phyloP scores from a whole-genome alignment of 2,329 filamentous ascomycete genomes.

The Fusarium concolor region DNA sequence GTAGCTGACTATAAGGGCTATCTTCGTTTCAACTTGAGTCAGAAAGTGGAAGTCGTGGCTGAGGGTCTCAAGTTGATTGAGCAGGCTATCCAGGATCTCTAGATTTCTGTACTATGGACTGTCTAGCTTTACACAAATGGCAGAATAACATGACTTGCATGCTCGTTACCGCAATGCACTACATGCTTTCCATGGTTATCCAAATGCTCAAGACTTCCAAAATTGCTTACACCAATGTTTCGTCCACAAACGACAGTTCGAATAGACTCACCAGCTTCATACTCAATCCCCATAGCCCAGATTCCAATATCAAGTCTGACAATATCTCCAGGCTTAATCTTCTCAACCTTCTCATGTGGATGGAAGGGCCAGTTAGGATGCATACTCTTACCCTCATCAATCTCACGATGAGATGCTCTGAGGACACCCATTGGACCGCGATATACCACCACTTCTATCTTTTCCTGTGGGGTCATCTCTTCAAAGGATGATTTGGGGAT shows the following conservation, averaged over 20 bases:
- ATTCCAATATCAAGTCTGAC: constrained; percentile 9
- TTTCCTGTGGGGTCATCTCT: constrained; percentile 5
- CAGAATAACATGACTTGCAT: constrained; percentile 1
- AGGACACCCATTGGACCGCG: constrained; percentile 14
- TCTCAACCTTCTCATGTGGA: constrained; percentile 7
- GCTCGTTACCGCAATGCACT: not conserved
- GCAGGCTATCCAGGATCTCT: not conserved
- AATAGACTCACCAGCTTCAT: constrained; percentile 7
- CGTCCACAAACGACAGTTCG: not conserved
- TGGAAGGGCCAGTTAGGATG: constrained; percentile 22
- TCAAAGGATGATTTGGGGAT: not conserved
- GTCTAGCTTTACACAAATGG: constrained; percentile 1
- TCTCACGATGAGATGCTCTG: constrained; percentile 9
- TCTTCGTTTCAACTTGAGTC: not conserved
- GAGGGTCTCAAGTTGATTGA: not conserved
- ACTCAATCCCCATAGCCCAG: constrained; percentile 23
- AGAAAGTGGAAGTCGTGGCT: not conserved
- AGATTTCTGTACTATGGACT: too few relatives aligned
- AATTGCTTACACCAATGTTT: constrained; percentile 11
- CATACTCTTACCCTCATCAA: constrained; percentile 21
- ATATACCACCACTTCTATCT: constrained; percentile 8
- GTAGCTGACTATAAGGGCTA: not conserved
- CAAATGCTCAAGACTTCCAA: constrained; percentile 17
- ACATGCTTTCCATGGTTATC: constrained; percentile 12
- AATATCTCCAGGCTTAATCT: not conserved